Conservation (phyloP, 129 eudicot species). For the Ambrosia artemisiifolia region DNA sequence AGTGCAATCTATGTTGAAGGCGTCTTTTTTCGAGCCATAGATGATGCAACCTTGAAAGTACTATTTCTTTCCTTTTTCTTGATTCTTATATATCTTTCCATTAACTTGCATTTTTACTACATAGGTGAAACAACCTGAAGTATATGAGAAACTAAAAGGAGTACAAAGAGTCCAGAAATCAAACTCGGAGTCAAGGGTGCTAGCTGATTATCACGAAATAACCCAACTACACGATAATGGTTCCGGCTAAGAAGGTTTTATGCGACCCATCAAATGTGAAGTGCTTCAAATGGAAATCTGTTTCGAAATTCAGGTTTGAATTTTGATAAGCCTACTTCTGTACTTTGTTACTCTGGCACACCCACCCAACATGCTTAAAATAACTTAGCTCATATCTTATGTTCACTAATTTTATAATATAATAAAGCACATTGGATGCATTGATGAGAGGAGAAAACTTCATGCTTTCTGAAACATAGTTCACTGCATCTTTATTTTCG, state of each 20-base stretch:
- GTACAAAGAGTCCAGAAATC: background rate
- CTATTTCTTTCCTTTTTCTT: too few relatives aligned
- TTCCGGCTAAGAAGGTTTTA: background rate
- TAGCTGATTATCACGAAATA: background rate
- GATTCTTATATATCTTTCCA: too few relatives aligned
- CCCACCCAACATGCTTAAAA: too few relatives aligned
- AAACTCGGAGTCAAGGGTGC: background rate
- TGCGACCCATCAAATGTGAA: background rate
- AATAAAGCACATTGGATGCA: too few relatives aligned
- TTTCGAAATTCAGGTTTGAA: background rate
- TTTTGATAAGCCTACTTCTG: background rate
- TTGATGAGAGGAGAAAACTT: too few relatives aligned
- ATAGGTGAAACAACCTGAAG: background rate
- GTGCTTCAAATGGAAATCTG: background rate
- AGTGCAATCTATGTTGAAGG: slow-evolving; percentile 17
- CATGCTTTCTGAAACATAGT: too few relatives aligned
- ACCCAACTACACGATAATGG: background rate
- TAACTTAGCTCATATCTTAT: too few relatives aligned
- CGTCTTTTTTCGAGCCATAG: slow-evolving; percentile 3
- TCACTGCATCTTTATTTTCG: too few relatives aligned
- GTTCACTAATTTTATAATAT: too few relatives aligned
- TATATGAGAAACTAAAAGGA: too few relatives aligned
- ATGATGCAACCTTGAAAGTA: background rate
- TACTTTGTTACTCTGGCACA: too few relatives aligned
- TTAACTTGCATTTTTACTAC: too few relatives aligned